These are phyloP conservation scores for Picea engelmannii DNA, from an alignment of 83 land plant genomes.

Conservation along the genomic window DNA sequence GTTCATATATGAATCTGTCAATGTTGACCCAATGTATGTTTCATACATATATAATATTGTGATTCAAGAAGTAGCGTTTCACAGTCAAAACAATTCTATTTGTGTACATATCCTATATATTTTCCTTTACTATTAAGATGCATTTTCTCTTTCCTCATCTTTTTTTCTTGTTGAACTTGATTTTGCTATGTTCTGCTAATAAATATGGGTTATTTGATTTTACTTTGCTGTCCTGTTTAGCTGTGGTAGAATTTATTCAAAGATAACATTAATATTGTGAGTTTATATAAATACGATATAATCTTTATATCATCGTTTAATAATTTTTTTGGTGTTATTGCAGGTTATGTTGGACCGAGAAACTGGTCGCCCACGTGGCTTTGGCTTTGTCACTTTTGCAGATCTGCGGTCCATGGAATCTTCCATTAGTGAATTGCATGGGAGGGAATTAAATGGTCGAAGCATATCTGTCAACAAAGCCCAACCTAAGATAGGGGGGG, in stretches of 20 bases:
- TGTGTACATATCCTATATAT: no score
- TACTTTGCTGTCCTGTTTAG: constrained; percentile 2
- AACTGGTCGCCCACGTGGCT: constrained; percentile 83
- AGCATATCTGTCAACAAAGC: constrained; percentile 79
- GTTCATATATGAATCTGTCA: no score
- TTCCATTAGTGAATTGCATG: constrained; percentile 75
- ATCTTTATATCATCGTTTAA: neutral
- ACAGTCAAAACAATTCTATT: no score
- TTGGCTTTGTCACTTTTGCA: constrained; percentile 82
- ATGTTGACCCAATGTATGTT: no score
- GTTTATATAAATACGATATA: no score
- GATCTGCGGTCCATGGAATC: constrained; percentile 66
- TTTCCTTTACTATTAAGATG: no score
- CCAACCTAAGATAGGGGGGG: constrained; percentile 54
- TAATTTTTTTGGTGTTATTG: constrained; percentile 1
- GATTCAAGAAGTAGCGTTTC: no score
- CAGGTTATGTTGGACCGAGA: constrained; percentile 85
- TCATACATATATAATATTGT: no score
- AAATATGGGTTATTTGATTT: no score
- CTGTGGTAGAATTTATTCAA: constrained; percentile 2
- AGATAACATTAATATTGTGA: neutral
- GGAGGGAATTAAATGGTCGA: constrained; percentile 66
- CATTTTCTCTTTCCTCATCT: no score
- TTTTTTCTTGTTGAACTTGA: no score
- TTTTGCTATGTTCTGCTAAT: no score